Evolutionary conservation across 768 basidiomycete genomes (phyloP).

Genomic region (Naganishia vishniacii): DNA sequence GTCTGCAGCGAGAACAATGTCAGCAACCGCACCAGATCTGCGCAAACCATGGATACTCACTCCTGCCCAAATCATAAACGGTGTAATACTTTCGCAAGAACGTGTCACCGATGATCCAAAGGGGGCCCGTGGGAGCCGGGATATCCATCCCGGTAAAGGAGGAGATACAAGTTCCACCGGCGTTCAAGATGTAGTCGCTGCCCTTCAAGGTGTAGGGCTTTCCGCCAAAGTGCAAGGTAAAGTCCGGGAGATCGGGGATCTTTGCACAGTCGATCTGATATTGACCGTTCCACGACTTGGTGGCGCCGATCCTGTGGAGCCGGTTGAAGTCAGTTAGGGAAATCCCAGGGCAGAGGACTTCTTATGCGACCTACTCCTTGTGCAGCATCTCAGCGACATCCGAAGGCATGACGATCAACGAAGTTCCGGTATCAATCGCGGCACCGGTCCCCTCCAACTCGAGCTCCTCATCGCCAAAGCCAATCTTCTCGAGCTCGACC

Average conservation of each 20-base stretch:
- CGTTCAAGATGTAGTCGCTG: conserved; percentile 78
- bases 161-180: conserved; percentile 88
- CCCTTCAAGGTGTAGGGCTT: conserved; percentile 72
- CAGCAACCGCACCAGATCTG: neutral
- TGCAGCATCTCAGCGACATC: conserved; percentile 98
- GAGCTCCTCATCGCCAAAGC: conserved; percentile 77
- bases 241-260: conserved; percentile 74
- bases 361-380: conserved; percentile 45
- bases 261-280: conserved; percentile 83
- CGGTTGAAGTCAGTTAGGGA: conserved; percentile 1
- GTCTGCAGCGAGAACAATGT: conserved; percentile 52
- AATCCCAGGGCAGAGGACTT: neutral
- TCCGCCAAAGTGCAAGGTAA: conserved; percentile 77
- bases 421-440: conserved; percentile 64
- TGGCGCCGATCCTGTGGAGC: conserved; percentile 68
- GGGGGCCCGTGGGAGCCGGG: conserved; percentile 55
- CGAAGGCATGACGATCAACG: conserved; percentile 83
- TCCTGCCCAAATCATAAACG: conserved; percentile 49
- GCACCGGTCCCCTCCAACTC: conserved; percentile 86
- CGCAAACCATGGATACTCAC: neutral
- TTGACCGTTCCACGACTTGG: conserved; percentile 92
- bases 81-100: conserved; percentile 71
- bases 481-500: conserved; percentile 80
- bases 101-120: conserved; percentile 80
- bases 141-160: conserved; percentile 89